Evolutionary conservation across 2,329 filamentous ascomycete genomes (phyloP).

Genomic region (Seiridium cupressi): DNA sequence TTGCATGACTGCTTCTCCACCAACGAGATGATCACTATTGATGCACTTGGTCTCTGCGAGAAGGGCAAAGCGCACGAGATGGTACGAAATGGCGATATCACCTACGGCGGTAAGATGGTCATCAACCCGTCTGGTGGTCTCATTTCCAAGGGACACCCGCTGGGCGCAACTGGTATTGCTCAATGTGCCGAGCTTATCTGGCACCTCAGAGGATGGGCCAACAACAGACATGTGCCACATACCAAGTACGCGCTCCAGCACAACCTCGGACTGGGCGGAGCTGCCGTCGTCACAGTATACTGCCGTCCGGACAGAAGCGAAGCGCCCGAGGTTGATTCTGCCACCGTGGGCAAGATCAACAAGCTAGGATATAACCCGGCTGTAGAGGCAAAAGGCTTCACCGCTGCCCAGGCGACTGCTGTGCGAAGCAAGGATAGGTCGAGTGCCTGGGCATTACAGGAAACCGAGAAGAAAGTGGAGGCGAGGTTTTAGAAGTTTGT

Average conservation of each 20-base stretch:
- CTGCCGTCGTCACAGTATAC: slow-evolving; percentile 88
- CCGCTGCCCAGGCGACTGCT: slow-evolving; percentile 67
- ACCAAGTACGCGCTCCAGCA: slow-evolving; percentile 82
- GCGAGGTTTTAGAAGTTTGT: slow-evolving; percentile 53
- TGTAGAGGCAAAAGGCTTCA: slow-evolving; percentile 85
- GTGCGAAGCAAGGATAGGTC: slow-evolving; percentile 66
- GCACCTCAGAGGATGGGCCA: slow-evolving; percentile 95
- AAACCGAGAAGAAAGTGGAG: slow-evolving; percentile 72
- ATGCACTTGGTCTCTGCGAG: slow-evolving; percentile 76
- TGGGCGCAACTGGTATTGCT: slow-evolving; percentile 90
- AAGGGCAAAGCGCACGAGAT: slow-evolving; percentile 89
- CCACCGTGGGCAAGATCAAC: slow-evolving; percentile 63
- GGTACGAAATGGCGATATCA: slow-evolving; percentile 84
- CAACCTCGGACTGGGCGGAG: slow-evolving; percentile 88
- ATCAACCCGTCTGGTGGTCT: slow-evolving; percentile 93
- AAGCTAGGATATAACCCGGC: slow-evolving; percentile 89
- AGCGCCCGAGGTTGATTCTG: slow-evolving; percentile 58
- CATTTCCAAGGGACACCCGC: slow-evolving; percentile 93
- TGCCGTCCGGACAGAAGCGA: slow-evolving; percentile 74
- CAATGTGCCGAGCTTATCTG: slow-evolving; percentile 94
- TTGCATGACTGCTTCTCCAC: slow-evolving; percentile 96
- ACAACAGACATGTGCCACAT: slow-evolving; percentile 71
- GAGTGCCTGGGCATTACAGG: slow-evolving; percentile 76
- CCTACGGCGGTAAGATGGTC: slow-evolving; percentile 79
- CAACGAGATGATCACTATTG: slow-evolving; percentile 89